Percentiles rank a stretch among this genome's conserved stretches.
Evolutionary conservation across 2,329 filamentous ascomycete species (phyloP).

Genomic region (Madurella fahalii): DNA sequence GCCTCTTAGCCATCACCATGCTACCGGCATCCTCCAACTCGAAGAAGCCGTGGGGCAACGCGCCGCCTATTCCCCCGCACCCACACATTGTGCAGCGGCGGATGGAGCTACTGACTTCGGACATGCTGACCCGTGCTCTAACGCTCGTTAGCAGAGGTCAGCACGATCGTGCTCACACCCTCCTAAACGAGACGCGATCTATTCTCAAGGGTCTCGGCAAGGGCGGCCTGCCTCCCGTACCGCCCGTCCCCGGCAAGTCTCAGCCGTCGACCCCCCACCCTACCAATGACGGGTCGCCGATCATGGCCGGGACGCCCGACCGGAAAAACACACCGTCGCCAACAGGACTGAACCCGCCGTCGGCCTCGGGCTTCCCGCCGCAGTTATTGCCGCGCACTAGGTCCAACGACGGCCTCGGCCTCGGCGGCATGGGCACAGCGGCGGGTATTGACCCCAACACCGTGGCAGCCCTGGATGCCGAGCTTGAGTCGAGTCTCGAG

Average conservation of each 20-base stretch:
- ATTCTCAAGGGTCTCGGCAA: slow-evolving; percentile 96
- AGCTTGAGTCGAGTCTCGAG: slow-evolving; percentile 85
- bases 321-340: slow-evolving; percentile 54
- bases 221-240: slow-evolving; percentile 85
- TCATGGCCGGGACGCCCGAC: slow-evolving; percentile 45
- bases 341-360: slow-evolving; percentile 45
- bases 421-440: slow-evolving; percentile 41
- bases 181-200: slow-evolving; percentile 87
- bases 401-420: slow-evolving; percentile 54
- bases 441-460: slow-evolving; percentile 79
- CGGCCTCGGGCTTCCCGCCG: slow-evolving; percentile 37
- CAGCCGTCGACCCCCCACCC: slow-evolving; percentile 48
- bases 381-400: slow-evolving; percentile 47
- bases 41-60: slow-evolving; percentile 59
- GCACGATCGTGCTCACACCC: slow-evolving; percentile 87
- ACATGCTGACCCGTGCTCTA: slow-evolving; percentile 91
- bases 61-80: slow-evolving; percentile 87
- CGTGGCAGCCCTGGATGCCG: slow-evolving; percentile 82
- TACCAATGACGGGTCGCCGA: slow-evolving; percentile 42
- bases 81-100: slow-evolving; percentile 91
- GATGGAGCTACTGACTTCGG: slow-evolving; percentile 95
- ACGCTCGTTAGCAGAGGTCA: slow-evolving; percentile 88
- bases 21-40: slow-evolving; percentile 63
- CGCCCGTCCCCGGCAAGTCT: slow-evolving; percentile 51
- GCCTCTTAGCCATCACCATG: slow-evolving; percentile 92